These are phyloP conservation scores for Ophiognomonia clavigignenti-juglandacearum DNA, from an alignment of 2,329 filamentous ascomycete species.

Conservation along the genomic window DNA sequence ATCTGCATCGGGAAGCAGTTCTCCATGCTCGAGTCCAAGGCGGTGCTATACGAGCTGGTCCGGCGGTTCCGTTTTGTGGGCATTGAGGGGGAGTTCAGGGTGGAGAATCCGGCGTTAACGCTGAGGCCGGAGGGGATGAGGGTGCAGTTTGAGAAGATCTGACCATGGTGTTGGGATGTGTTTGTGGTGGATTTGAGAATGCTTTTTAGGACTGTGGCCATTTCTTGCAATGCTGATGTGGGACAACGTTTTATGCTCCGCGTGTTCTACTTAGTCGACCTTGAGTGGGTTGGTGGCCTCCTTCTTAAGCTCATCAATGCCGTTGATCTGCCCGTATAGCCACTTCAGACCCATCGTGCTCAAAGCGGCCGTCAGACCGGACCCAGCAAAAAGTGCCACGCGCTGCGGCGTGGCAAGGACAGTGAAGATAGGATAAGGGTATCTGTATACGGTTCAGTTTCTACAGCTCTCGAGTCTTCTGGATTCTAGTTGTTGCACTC, in stretches of 20 bases:
- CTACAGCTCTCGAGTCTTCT: too few species aligned
- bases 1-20: slow-evolving; percentile 33
- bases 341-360: slow-evolving; percentile 67
- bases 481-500: too few species aligned
- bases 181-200: too few species aligned
- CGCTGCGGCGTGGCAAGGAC: slow-evolving; percentile 62
- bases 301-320: slow-evolving; percentile 37
- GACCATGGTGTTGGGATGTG: too few species aligned
- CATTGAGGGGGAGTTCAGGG: slow-evolving; percentile 6
- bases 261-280: slow-evolving; percentile 15
- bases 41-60: slow-evolving; percentile 28
- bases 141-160: background rate
- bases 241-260: background rate
- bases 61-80: slow-evolving; percentile 26
- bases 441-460: slow-evolving; percentile 41
- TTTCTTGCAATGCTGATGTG: background rate
- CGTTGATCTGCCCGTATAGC: slow-evolving; percentile 64
- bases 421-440: slow-evolving; percentile 82
- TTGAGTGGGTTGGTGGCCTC: slow-evolving; percentile 30
- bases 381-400: slow-evolving; percentile 61
- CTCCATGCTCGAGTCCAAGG: slow-evolving; percentile 33
- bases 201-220: background rate
- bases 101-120: slow-evolving; percentile 5
- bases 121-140: slow-evolving; percentile 1
- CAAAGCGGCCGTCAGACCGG: slow-evolving; percentile 65